These are phyloP conservation scores for Smithsoniella earleae DNA, from an alignment of 163 green algal genomes.

Conservation along the genomic window DNA sequence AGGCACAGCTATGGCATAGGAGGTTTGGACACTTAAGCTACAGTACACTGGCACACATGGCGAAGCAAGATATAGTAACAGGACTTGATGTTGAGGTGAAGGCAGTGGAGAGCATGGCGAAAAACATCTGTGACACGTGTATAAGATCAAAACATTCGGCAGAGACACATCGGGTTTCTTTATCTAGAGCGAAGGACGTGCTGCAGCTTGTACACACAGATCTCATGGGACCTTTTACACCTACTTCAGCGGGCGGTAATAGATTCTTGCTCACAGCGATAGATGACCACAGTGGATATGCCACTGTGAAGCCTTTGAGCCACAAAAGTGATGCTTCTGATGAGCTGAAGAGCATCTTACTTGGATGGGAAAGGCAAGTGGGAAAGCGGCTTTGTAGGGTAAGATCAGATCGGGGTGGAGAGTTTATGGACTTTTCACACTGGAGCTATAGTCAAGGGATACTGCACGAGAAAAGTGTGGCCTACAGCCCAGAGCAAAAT, in stretches of 20 bases:
- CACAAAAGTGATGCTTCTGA: too few species aligned
- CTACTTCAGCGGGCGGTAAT: neutral
- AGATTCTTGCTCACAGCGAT: neutral
- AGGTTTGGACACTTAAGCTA: neutral
- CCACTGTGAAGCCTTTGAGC: neutral
- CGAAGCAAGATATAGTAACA: neutral
- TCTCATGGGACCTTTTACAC: neutral
- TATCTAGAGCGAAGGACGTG: neutral
- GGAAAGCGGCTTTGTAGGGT: neutral
- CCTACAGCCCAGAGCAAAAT: slow-evolving; percentile 2
- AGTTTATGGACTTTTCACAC: neutral
- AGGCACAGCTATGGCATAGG: neutral
- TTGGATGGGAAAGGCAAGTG: too few species aligned
- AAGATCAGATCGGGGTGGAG: neutral
- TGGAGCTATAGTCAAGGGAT: neutral
- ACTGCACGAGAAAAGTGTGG: neutral
- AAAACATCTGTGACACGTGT: neutral
- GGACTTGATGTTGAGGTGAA: neutral
- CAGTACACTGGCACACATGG: neutral
- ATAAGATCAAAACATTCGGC: neutral
- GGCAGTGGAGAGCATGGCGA: neutral
- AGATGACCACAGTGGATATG: neutral
- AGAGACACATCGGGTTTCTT: neutral
- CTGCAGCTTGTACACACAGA: neutral
- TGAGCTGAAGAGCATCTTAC: too few species aligned